Evolutionary conservation across 176 grass and related monocot genomes (phyloP), one percentile per base, ranked within the genome.

Genomic region (Oryza officinalis): DNA sequence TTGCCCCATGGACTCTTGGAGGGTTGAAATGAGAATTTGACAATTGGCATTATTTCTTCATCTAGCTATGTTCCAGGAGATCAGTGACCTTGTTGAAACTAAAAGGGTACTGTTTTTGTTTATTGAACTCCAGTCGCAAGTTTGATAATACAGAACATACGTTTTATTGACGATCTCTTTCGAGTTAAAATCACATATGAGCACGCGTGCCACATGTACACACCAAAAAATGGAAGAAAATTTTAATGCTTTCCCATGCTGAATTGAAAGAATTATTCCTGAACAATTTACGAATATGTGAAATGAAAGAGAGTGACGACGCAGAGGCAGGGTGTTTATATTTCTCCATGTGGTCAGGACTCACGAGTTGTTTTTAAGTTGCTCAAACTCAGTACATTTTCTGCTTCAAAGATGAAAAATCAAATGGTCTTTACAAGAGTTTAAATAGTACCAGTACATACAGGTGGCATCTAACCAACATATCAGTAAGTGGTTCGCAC

Each of bases 401-500:
- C 5, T 22, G 18, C 50, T 20, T 54, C 15, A 54, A 8, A 54
- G 2, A 54, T 8, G 1, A 54, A 22, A 54, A 54, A 54, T 54
- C 17, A 0, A 22, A 6, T 54, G 6, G 18, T 22, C 50, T 22
- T 54, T 5, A 54, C 50, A 59, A 59, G 44, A 37, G 26, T 31
- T 80, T 67, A 44, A 74, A 26, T 72, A 31, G 28, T 61, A 27
- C 14, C 17, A 25, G 63, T 40, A 27, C 38, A 85, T 13, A 85
- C 69, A 69, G 76, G 70, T 84, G 81, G 49, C 76, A 49, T 45
- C 43, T 32, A 25, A 4, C 49, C 1, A 52, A 18, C 49, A 52
- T 18, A 7, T 0, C 49, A 18, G 49, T 52, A 23, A 78, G 63
- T 87, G 70, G 33, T 69, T 71, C 25, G 27, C 80, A 87, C 84